Evolutionary conservation across 192 early-diverging fungal genomes (phyloP), one percentile per base, ranked within the genome.

Genomic region (Backusella sp.): DNA sequence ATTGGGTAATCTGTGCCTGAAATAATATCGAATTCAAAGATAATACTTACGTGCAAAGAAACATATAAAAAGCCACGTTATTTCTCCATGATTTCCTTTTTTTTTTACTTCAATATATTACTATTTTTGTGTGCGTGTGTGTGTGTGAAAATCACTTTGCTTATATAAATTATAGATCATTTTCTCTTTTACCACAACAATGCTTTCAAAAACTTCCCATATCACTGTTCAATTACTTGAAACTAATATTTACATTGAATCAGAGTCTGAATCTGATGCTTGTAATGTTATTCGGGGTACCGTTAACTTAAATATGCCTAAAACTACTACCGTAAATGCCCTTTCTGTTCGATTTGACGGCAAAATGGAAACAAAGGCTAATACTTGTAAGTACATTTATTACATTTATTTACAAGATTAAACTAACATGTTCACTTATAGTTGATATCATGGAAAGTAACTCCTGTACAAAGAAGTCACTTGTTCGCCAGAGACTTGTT

Each of bases 171-270:
- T 6, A 49, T n/a, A 49, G 19, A 49, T 7, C 6, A n/a, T 49
- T 44, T 17, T 17, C 4, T 14, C 4, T 17, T 66, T 36, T 66
- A 66, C 34, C 14, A 30, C 15, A 66, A 15, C 5, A 67, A 67
- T 69, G 68, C 68, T 69, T 23, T 69, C 37, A 26, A 69, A 69
- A 23, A 11, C 68, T 37, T 69, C 68, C n/a, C n/a, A 23, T 35
- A 69, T 69, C 23, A 69, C 68, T 11, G 21, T 69, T 69, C 68
- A 69, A 41, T 69, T 69, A 69, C 68, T 69, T 69, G 68, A 69
- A 69, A 19, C 68, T 37, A 69, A 19, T 26, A 69, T 69, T 21
- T 69, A 37, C 11, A 37, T 69, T 69, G 37, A 69, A 36, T 23
- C 68, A 12, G 21, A 21, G 1, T 69, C 68, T 21, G 36, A 68